Base-by-base conservation (phyloP, 495 filamentous ascomycete genomes). In the Thozetella sp. region DNA sequence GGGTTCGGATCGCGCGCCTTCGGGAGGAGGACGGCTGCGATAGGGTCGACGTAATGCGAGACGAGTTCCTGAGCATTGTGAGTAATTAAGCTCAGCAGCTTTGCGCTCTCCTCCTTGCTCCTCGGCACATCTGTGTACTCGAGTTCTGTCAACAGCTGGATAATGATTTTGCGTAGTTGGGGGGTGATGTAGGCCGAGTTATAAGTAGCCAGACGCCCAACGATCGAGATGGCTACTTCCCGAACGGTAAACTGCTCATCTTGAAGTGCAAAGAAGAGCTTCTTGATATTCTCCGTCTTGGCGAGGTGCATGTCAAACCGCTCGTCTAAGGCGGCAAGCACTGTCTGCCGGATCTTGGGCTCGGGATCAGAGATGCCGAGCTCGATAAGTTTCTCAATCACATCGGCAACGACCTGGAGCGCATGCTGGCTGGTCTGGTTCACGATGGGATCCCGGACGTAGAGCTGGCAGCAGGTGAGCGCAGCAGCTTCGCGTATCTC, bases 181-280 rank as follows among this genome's bases (percentile, higher is more conserved):
- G 95, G 95, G 65, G 98, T 95, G 58, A 99, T 93, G 76, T 98
- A 98, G 51, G 95, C 95, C 4, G 95, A 95, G 65, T 99, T 99
- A 59, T 93, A 87, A 45, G 83, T 83, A 1, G 96, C 95, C 34
- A 99, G 83, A 6, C 95, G 91, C 15, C 95, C 95, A 66, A 98
- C 97, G 62, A 99, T 97, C 22, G 91, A 87, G 58, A 99, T 97
- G 2, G 95, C 90, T 27, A 93, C 93, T 76, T 98, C 93, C 70
- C 95, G 86, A 63, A 97, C 95, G 10, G 87, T 80, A 59, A 98
- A 98, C 2, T 90, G 83, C 59, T 97, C 92, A 66, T 99, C 95
- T 63, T 98, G 97, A n/a, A 98, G 86, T 4, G 95, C 95, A 56
- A 97, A 86, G 74, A 99, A 98, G 23, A 98, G 76, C 46, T 91